phyloP scores from a whole-genome alignment of 2,329 filamentous ascomycete genomes.

The Lecanicillium sp. region DNA sequence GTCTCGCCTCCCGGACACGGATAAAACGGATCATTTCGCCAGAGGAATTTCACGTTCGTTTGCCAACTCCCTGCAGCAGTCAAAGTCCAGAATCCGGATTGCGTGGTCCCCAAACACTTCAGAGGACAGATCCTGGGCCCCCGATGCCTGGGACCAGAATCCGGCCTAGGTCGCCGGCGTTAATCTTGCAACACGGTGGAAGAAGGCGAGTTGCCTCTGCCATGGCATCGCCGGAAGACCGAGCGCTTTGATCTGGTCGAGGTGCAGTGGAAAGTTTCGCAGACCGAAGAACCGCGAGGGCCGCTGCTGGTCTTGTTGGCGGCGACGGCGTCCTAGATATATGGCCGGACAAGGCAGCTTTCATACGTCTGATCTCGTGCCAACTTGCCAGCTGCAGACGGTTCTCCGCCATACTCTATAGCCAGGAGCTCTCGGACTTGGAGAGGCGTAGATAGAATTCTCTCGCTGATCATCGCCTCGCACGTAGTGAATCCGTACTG shows the following conservation, averaged over 20 bases:
- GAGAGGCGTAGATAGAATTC: constrained; percentile 20
- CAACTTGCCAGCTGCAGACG: neutral
- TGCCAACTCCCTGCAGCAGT: constrained; percentile 30
- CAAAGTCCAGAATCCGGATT: constrained; percentile 44
- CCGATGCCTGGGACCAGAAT: neutral
- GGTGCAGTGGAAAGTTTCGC: constrained; percentile 43
- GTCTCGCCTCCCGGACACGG: constrained; percentile 30
- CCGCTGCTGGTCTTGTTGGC: constrained; percentile 7
- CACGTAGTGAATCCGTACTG: constrained; percentile 17
- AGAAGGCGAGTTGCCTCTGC: constrained; percentile 44
- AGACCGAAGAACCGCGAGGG: constrained; percentile 30
- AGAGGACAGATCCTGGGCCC: neutral
- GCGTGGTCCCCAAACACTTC: constrained; percentile 26
- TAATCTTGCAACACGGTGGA: constrained; percentile 43
- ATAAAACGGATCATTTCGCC: constrained; percentile 46
- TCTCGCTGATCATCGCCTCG: constrained; percentile 25
- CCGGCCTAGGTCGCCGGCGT: constrained; percentile 41
- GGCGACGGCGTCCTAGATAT: constrained; percentile 37
- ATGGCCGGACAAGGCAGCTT: constrained; percentile 45
- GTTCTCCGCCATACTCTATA: constrained; percentile 15
- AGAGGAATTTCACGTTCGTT: constrained; percentile 37
- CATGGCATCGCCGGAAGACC: constrained; percentile 33
- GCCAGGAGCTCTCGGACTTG: constrained; percentile 17
- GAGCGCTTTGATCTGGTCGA: constrained; percentile 43
- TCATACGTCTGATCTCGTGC: constrained; percentile 26